phyloP scores from a whole-genome alignment of 1,139 yeast species.

The Magnusiomyces sp. region DNA sequence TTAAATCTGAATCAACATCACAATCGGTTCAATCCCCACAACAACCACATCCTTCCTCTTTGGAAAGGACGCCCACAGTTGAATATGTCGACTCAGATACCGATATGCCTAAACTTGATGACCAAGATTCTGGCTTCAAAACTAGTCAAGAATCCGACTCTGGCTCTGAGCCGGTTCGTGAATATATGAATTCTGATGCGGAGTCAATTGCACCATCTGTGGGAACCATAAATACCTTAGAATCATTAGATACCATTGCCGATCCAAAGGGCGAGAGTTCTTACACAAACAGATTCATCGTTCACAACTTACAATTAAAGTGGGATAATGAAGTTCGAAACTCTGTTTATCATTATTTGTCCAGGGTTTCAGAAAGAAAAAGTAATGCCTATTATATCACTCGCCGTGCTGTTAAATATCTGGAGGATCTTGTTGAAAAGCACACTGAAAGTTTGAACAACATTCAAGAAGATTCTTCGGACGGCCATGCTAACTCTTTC shows the following conservation, averaged over 20 bases:
- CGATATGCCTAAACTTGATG: neutral
- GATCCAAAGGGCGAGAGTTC: conserved; percentile 26
- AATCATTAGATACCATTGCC: conserved; percentile 22
- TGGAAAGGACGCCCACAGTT: too few relatives aligned
- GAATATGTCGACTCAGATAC: neutral
- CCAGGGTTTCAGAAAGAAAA: conserved; percentile 48
- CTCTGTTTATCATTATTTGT: conserved; percentile 52
- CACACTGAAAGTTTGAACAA: conserved; percentile 7
- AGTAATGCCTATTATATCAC: conserved; percentile 56
- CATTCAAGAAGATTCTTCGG: conserved; percentile 3
- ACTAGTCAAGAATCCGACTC: neutral
- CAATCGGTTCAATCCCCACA: neutral
- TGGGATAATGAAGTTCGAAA: conserved; percentile 72
- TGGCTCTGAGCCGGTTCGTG: neutral
- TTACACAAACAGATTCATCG: conserved; percentile 69
- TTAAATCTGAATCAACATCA: neutral
- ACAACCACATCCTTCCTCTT: neutral
- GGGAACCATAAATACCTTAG: conserved; percentile 1
- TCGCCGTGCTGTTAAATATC: conserved; percentile 61
- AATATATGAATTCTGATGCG: neutral
- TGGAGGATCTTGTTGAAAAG: conserved; percentile 41
- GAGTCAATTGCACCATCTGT: neutral
- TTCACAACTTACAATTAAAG: conserved; percentile 67
- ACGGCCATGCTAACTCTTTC: conserved; percentile 2
- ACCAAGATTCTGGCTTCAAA: neutral